Conservation (phyloP, 345 rosid genomes). For the Eucalyptus pauciflora region DNA sequence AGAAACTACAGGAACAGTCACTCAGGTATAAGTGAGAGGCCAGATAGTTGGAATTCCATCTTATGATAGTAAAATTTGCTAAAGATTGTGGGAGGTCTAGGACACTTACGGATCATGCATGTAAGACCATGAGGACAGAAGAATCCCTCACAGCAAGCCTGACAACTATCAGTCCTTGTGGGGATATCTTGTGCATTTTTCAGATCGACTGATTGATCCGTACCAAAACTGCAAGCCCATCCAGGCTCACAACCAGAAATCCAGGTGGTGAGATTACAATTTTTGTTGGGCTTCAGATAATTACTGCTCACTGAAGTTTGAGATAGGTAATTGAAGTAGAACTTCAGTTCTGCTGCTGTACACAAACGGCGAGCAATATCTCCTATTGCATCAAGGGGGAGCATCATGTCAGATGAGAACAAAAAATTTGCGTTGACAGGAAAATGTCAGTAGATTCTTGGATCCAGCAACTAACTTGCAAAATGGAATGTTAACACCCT, state of each 20-base stretch:
- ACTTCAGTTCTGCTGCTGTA: constrained; percentile 70
- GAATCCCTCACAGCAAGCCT: constrained; percentile 86
- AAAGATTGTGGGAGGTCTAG: not conserved
- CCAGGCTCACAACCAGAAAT: constrained; percentile 94
- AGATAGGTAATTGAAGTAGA: constrained; percentile 51
- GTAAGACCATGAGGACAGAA: constrained; percentile 91
- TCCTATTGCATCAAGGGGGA: constrained; percentile 26
- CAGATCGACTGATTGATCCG: constrained; percentile 30
- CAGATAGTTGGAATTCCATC: not conserved
- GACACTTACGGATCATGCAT: constrained; percentile 87
- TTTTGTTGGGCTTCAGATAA: constrained; percentile 48
- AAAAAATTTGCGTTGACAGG: not conserved
- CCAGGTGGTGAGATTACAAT: constrained; percentile 86
- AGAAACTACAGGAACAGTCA: not conserved
- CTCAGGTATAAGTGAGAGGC: not conserved
- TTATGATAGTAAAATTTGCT: not conserved
- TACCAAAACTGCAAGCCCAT: constrained; percentile 71
- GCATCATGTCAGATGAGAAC: not conserved
- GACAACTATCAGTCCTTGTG: constrained; percentile 43
- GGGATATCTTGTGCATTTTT: constrained; percentile 47
- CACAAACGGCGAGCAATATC: constrained; percentile 39
- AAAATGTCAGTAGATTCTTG: not conserved
- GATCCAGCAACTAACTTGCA: not conserved
- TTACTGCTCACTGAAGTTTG: constrained; percentile 9
- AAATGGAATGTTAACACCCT: not conserved